Conservation (phyloP, 306 rosid species). For the Crataegus laevigata region DNA sequence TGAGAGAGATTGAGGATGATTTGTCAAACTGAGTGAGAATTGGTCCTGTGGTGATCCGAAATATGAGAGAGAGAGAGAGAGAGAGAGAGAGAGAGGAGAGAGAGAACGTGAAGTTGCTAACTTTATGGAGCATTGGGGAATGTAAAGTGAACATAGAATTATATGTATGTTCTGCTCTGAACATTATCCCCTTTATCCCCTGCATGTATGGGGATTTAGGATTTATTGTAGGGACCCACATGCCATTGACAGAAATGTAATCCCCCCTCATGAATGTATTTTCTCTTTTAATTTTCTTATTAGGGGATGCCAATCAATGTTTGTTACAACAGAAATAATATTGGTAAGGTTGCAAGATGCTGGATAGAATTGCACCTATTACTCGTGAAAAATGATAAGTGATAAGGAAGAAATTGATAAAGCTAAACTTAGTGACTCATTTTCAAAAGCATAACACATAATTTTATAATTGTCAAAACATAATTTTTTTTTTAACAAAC, state of each 20-base stretch:
- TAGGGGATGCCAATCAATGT: not conserved
- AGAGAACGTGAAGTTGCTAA: constrained; percentile 23
- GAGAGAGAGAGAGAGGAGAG: not conserved
- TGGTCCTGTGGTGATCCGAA: constrained; percentile 61
- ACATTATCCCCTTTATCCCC: not conserved
- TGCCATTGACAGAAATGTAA: not conserved
- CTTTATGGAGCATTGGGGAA: not conserved
- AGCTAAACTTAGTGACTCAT: not conserved
- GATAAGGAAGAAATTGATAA: not conserved
- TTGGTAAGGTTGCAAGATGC: not conserved
- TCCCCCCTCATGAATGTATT: not conserved
- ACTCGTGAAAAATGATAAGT: too few relatives aligned
- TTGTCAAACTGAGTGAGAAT: constrained; percentile 9
- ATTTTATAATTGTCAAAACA: too few relatives aligned
- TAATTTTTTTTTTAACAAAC: too few relatives aligned
- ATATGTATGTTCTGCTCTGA: not conserved
- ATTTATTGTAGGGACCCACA: not conserved
- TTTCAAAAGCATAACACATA: too few relatives aligned
- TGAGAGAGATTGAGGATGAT: not conserved
- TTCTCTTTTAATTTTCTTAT: not conserved
- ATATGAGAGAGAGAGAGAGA: constrained; percentile 8
- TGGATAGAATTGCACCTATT: not conserved
- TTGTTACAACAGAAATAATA: not conserved
- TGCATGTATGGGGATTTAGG: not conserved
- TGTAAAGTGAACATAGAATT: not conserved